These are phyloP conservation scores for Suhomyces coccinellae DNA, from an alignment of 1,139 yeast species.

Conservation along the genomic window DNA sequence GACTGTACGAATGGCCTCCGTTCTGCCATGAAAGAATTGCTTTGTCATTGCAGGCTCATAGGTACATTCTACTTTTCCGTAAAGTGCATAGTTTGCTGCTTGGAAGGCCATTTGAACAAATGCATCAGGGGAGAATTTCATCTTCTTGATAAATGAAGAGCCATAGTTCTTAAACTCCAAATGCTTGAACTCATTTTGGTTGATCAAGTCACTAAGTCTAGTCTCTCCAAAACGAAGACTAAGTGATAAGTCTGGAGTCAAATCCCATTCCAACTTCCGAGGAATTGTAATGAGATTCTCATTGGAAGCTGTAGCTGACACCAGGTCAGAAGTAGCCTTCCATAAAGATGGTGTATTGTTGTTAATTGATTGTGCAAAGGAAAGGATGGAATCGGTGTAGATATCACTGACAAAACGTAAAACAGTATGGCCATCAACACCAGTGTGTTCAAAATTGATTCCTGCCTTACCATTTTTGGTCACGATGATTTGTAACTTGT, in stretches of 20 bases:
- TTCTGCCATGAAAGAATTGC: conserved; percentile 81
- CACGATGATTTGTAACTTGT: conserved; percentile 82
- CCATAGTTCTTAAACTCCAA: conserved; percentile 79
- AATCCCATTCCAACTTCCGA: conserved; percentile 84
- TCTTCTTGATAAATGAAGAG: conserved; percentile 71
- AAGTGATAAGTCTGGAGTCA: conserved; percentile 72
- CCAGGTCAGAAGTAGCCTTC: conserved; percentile 31
- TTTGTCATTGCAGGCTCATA: conserved; percentile 98
- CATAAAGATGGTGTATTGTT: conserved; percentile 79
- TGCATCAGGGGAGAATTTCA: conserved; percentile 93
- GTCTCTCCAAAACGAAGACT: conserved; percentile 92
- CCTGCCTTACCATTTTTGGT: conserved; percentile 95
- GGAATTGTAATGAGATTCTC: conserved; percentile 61
- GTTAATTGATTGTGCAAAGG: conserved; percentile 83
- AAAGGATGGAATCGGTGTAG: conserved; percentile 83
- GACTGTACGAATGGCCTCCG: conserved; percentile 88
- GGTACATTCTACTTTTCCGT: conserved; percentile 90
- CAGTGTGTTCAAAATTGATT: conserved; percentile 91
- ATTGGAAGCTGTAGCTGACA: conserved; percentile 2
- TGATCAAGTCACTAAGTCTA: conserved; percentile 78
- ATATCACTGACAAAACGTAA: conserved; percentile 85
- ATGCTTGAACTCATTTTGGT: conserved; percentile 85
- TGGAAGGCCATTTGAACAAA: conserved; percentile 94
- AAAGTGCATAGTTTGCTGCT: conserved; percentile 86
- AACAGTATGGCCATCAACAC: conserved; percentile 95